Evolutionary conservation across 148 eudicot genomes (phyloP).

Genomic region (Rhododendron molle): DNA sequence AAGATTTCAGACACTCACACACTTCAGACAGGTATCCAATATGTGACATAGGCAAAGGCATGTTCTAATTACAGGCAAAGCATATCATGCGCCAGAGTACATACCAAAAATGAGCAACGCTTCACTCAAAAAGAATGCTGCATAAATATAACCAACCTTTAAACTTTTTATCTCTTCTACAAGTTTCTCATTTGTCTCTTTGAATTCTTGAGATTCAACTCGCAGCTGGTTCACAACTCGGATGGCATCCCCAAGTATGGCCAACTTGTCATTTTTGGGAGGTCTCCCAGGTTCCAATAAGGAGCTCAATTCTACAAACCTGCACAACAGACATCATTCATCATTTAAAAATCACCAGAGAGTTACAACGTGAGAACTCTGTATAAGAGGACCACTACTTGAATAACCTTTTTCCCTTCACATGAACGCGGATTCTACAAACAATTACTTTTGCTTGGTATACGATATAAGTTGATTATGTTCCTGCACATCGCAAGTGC

Average conservation of each 20-base stretch:
- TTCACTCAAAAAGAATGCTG: not conserved
- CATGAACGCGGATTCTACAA: not conserved
- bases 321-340: conserved; percentile 23
- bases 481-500: not conserved
- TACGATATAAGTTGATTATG: not conserved
- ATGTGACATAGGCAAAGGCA: not conserved
- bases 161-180: conserved; percentile 70
- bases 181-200: conserved; percentile 61
- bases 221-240: conserved; percentile 59
- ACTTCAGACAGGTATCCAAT: not conserved
- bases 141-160: conserved; percentile 48
- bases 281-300: conserved; percentile 72
- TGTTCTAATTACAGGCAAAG: not conserved
- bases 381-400: not conserved
- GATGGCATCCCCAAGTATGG: conserved; percentile 69
- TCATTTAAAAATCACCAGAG: not conserved
- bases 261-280: conserved; percentile 73
- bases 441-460: not conserved
- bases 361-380: not conserved
- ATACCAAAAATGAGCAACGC: not conserved
- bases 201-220: conserved; percentile 48
- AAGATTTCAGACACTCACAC: not conserved
- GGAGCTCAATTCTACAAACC: conserved; percentile 70
- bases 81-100: not conserved
- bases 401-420: not conserved